Conservation (phyloP, 108 stramenopile species). For the Stephanodiscus triporus region DNA sequence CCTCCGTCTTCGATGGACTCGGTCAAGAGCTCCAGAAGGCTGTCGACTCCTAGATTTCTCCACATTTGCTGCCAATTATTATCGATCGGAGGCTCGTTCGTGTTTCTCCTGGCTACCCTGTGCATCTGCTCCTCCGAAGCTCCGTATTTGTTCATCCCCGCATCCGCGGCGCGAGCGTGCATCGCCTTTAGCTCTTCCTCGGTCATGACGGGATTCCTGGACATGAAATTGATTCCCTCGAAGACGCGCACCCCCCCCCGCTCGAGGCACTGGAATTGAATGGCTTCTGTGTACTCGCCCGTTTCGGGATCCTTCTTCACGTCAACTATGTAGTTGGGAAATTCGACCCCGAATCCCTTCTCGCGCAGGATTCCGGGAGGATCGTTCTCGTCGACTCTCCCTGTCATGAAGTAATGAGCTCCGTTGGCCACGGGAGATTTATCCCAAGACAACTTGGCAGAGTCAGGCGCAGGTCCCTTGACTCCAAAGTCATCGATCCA, state of each 20-base stretch:
- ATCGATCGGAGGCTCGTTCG: constrained; percentile 64
- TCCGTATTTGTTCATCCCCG: constrained; percentile 90
- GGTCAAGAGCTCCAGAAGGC: constrained; percentile 79
- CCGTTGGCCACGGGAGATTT: constrained; percentile 92
- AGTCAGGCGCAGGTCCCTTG: constrained; percentile 83
- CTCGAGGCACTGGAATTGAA: constrained; percentile 93
- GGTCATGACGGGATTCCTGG: constrained; percentile 78
- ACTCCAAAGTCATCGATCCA: constrained; percentile 93
- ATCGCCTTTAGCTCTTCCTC: constrained; percentile 75
- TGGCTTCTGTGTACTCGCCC: constrained; percentile 84
- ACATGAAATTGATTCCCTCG: constrained; percentile 95
- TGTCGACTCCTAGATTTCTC: constrained; percentile 85
- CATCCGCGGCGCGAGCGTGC: constrained; percentile 78
- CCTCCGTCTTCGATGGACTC: constrained; percentile 91
- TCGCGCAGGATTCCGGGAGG: constrained; percentile 87
- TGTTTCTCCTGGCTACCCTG: constrained; percentile 77
- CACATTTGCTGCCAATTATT: constrained; percentile 91
- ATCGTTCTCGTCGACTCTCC: constrained; percentile 83
- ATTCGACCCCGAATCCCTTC: constrained; percentile 91
- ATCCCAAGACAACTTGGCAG: constrained; percentile 84
- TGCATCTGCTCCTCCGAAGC: constrained; percentile 92
- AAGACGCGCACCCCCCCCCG: constrained; percentile 93
- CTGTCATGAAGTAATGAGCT: constrained; percentile 92
- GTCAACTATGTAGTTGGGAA: constrained; percentile 93
- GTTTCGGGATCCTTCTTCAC: constrained; percentile 76